Conservation (phyloP, 305 asterid species). For the Rubia peregrina region DNA sequence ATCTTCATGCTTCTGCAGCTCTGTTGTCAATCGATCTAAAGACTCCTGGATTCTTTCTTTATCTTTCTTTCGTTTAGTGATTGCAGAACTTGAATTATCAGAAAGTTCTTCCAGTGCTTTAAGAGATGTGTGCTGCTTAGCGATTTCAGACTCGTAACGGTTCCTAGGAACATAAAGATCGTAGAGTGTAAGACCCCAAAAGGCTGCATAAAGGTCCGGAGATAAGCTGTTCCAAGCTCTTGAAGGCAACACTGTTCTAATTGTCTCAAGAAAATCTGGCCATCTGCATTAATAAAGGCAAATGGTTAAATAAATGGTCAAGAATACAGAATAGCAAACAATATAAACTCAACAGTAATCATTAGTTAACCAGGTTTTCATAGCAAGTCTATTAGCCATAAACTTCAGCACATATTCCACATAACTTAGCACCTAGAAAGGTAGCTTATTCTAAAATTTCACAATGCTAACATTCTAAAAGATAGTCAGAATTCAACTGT, state of each 20-base stretch:
- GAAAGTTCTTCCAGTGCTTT: conserved; percentile 95
- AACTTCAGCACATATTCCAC: conserved; percentile 1
- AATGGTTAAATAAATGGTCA: neutral
- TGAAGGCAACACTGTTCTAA: conserved; percentile 86
- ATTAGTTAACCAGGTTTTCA: neutral
- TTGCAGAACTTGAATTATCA: conserved; percentile 98
- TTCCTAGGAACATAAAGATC: conserved; percentile 94
- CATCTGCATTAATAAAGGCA: conserved; percentile 51
- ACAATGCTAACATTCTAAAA: neutral
- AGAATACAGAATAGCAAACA: neutral
- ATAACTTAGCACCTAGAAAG: neutral
- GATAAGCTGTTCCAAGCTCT: conserved; percentile 99
- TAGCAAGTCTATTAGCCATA: neutral
- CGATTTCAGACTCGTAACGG: conserved; percentile 86
- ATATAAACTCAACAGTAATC: neutral
- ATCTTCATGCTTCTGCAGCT: conserved; percentile 92
- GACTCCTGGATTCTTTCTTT: conserved; percentile 99
- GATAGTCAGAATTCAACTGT: neutral
- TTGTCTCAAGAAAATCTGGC: conserved; percentile 77
- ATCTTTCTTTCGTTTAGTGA: conserved; percentile 93
- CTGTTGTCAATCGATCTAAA: conserved; percentile 72
- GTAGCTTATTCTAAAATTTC: no score
- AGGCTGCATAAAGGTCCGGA: conserved; percentile 94
- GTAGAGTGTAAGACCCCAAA: conserved; percentile 98
- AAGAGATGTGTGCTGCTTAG: conserved; percentile 84